Conservation (phyloP, 352 stramenopile genomes). For the Phytophthora vignae region DNA sequence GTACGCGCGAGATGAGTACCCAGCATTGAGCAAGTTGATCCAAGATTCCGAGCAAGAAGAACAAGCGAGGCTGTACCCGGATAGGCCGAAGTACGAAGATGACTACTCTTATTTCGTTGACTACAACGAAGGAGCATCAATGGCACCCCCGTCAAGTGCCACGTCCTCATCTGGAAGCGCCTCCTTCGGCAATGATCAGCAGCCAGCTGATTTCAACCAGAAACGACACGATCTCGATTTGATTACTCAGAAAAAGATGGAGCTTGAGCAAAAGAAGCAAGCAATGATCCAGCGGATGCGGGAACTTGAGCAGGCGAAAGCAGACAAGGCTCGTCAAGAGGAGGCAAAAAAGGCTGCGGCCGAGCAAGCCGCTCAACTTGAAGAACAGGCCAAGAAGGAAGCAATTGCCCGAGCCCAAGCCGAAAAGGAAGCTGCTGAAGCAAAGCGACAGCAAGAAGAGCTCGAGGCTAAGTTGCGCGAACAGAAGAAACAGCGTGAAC, state of each 20-base stretch:
- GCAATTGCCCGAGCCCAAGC: constrained; percentile 37
- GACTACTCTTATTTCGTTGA: constrained; percentile 79
- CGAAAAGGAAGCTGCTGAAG: constrained; percentile 45
- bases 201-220: constrained; percentile 26
- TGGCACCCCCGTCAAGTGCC: constrained; percentile 5
- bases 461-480: constrained; percentile 43
- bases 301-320: constrained; percentile 55
- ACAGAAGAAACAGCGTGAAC: constrained; percentile 51
- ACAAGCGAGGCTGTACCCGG: constrained; percentile 67
- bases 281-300: constrained; percentile 60
- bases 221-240: constrained; percentile 56
- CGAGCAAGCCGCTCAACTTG: constrained; percentile 33
- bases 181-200: constrained; percentile 6
- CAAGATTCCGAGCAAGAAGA: constrained; percentile 69
- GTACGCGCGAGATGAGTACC: constrained; percentile 77
- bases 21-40: constrained; percentile 74
- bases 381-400: constrained; percentile 35
- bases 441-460: constrained; percentile 43
- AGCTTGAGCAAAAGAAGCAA: constrained; percentile 69
- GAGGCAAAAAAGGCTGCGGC: constrained; percentile 46
- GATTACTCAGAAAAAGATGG: constrained; percentile 63
- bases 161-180: not conserved
- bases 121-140: constrained; percentile 36
- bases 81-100: constrained; percentile 64
- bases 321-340: constrained; percentile 55